A percentile compares a stretch with the other conserved stretches of the same genome.
Conservation (phyloP, 768 basidiomycete species). For the Tylopilus sp. region DNA sequence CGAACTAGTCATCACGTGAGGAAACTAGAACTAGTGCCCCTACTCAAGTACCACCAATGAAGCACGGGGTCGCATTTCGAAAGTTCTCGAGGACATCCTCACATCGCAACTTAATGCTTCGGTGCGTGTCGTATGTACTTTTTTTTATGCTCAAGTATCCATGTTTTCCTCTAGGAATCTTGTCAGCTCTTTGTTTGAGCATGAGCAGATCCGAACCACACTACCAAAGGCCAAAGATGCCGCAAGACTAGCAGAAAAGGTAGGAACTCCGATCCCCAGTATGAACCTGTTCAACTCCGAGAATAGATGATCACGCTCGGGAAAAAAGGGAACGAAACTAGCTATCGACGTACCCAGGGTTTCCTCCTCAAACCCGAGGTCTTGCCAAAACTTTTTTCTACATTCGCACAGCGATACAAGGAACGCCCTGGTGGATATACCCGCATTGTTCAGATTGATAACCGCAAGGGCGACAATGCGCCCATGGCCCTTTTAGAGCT, state of each 20-base stretch:
- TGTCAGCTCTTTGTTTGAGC: slow-evolving; percentile 90
- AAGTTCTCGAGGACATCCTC: slow-evolving; percentile 90
- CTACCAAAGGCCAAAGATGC: slow-evolving; percentile 92
- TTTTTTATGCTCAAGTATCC: slow-evolving; percentile 2
- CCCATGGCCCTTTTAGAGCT: slow-evolving; percentile 89
- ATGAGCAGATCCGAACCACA: slow-evolving; percentile 95
- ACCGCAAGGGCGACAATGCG: slow-evolving; percentile 88
- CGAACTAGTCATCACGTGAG: slow-evolving; percentile 15
- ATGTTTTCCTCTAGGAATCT: slow-evolving; percentile 61
- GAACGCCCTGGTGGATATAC: slow-evolving; percentile 91
- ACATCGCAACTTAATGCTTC: slow-evolving; percentile 89
- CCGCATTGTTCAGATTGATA: slow-evolving; percentile 88
- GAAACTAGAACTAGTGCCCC: not conserved
- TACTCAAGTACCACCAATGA: slow-evolving; percentile 52
- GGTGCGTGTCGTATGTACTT: slow-evolving; percentile 44
- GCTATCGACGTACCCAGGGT: slow-evolving; percentile 68
- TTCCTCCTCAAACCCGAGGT: slow-evolving; percentile 74
- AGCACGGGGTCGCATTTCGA: slow-evolving; percentile 91
- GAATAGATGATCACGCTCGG: slow-evolving; percentile 85
- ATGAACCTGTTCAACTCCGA: slow-evolving; percentile 5
- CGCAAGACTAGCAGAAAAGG: slow-evolving; percentile 91
- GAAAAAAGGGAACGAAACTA: slow-evolving; percentile 72
- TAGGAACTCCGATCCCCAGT: slow-evolving; percentile 20
- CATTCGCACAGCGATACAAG: slow-evolving; percentile 77
- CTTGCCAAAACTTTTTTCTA: slow-evolving; percentile 79